These are phyloP conservation scores for Daldinia sp. DNA, from an alignment of 2,329 filamentous ascomycete genomes.

Conservation along the genomic window DNA sequence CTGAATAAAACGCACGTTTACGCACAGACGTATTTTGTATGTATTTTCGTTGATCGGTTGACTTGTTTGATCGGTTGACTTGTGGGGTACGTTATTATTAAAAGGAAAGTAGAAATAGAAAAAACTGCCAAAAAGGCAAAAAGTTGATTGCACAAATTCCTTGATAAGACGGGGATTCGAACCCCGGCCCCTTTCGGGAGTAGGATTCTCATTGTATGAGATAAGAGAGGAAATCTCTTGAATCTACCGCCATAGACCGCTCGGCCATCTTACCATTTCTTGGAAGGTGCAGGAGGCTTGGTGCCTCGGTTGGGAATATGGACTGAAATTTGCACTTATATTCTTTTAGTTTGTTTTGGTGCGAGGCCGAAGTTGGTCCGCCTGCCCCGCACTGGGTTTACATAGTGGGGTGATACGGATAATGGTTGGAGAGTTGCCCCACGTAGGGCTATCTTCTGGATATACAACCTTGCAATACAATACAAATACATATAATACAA, in stretches of 20 bases:
- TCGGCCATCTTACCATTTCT: conserved; percentile 30
- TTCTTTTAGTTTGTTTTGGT: neutral
- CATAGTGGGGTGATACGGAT: neutral
- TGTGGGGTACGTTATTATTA: neutral
- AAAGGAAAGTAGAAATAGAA: neutral
- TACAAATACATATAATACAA: neutral
- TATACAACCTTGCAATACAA: too few relatives aligned
- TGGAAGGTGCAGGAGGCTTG: neutral
- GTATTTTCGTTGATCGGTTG: too few relatives aligned
- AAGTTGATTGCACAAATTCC: neutral
- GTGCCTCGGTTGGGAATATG: neutral
- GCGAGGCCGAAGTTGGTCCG: neutral
- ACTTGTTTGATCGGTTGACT: too few relatives aligned
- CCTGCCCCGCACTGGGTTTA: neutral
- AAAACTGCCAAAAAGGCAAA: neutral
- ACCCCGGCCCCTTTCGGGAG: conserved; percentile 32
- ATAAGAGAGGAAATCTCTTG: conserved; percentile 18
- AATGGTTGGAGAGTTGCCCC: neutral
- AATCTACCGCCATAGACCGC: conserved; percentile 35
- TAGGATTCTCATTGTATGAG: conserved; percentile 20
- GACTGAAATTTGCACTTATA: neutral
- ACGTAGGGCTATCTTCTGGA: too few relatives aligned
- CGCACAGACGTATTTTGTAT: too few relatives aligned
- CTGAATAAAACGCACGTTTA: too few relatives aligned
- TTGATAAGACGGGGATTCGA: conserved; percentile 33